Conservation (phyloP, 345 rosid species). For the Lumnitzera littorea region DNA sequence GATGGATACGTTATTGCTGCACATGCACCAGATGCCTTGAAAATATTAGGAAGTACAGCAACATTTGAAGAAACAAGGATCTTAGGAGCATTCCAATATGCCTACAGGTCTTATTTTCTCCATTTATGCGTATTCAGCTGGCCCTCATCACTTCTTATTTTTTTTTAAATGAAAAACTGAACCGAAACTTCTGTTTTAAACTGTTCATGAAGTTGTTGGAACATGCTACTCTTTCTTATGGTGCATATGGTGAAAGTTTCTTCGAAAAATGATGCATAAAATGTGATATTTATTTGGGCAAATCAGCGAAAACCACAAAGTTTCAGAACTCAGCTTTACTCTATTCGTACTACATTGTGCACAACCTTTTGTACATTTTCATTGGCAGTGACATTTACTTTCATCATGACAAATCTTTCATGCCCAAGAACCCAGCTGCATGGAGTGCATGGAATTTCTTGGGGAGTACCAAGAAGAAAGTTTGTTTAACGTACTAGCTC, state of each 20-base stretch:
- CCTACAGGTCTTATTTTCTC: conserved; percentile 45
- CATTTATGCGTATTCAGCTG: background rate
- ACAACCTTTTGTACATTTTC: conserved; percentile 5
- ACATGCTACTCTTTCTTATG: too few species aligned
- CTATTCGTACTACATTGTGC: background rate
- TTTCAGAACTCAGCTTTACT: background rate
- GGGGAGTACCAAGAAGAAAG: conserved; percentile 56
- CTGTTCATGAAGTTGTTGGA: too few species aligned
- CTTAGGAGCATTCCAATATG: conserved; percentile 84
- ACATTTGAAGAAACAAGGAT: conserved; percentile 67
- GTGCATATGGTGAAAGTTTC: too few species aligned
- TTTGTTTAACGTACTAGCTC: conserved; percentile 90
- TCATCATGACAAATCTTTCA: conserved; percentile 62
- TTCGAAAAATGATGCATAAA: too few species aligned
- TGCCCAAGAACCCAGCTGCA: conserved; percentile 76
- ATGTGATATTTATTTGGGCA: too few species aligned
- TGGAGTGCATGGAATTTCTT: conserved; percentile 98
- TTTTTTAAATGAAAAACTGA: too few species aligned
- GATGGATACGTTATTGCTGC: conserved; percentile 49
- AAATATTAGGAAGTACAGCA: conserved; percentile 51
- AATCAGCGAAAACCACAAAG: too few species aligned
- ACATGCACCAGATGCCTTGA: conserved; percentile 79
- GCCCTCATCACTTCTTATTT: too few species aligned
- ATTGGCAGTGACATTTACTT: conserved; percentile 70
- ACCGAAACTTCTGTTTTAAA: background rate